Conservation (phyloP, 2,329 filamentous ascomycete species). For the Aspergillus pseudoviridinutans region DNA sequence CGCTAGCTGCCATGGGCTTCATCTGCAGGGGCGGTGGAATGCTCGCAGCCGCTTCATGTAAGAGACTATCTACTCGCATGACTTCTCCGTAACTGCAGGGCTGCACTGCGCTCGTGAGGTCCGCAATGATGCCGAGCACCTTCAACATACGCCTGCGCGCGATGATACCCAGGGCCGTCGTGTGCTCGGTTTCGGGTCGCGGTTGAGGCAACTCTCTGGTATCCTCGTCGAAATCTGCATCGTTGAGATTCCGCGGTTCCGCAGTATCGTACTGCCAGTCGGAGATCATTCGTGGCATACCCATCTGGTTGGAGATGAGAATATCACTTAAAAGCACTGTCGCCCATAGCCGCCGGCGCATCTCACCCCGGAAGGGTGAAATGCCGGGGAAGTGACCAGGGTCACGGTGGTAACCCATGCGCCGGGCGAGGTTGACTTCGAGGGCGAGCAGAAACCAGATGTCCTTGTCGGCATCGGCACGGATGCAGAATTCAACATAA, state of each 20-base stretch:
- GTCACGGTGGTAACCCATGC: too few species aligned
- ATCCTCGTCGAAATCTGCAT: constrained; percentile 55
- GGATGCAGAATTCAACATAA: too few species aligned
- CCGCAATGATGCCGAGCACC: constrained; percentile 28
- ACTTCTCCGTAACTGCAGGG: constrained; percentile 26
- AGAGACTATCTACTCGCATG: constrained; percentile 24
- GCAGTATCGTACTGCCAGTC: constrained; percentile 56
- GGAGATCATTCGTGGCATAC: constrained; percentile 58
- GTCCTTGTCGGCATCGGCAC: too few species aligned
- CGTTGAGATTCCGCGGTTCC: constrained; percentile 54
- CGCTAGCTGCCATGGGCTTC: constrained; percentile 13
- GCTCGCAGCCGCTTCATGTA: constrained; percentile 20
- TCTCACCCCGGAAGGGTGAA: constrained; percentile 53
- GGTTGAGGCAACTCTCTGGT: constrained; percentile 48
- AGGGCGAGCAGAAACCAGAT: too few species aligned
- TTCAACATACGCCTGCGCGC: constrained; percentile 28
- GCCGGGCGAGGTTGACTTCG: too few species aligned
- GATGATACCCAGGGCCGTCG: constrained; percentile 31
- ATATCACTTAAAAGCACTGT: constrained; percentile 51
- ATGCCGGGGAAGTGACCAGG: constrained; percentile 25
- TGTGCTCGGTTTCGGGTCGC: constrained; percentile 46
- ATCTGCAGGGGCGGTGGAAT: constrained; percentile 12
- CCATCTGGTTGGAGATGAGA: constrained; percentile 59
- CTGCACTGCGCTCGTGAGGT: constrained; percentile 24
- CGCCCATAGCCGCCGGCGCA: constrained; percentile 40